Conservation (phyloP, 768 basidiomycete species). For the Lentinus brumalis region DNA sequence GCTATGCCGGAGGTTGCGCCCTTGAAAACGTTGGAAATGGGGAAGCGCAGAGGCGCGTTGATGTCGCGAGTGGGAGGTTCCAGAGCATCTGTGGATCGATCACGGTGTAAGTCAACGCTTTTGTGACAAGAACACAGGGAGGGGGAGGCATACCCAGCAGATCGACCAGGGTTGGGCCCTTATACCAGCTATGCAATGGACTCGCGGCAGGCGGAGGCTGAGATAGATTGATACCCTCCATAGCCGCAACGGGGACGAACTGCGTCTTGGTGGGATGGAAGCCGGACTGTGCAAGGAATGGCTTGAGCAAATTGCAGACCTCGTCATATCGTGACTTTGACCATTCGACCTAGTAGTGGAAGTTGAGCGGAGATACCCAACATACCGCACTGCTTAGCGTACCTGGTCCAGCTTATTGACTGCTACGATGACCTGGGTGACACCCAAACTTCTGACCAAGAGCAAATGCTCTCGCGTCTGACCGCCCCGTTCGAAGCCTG, state of each 20-base stretch:
- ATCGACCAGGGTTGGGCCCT: constrained; percentile 82
- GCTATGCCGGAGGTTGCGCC: constrained; percentile 78
- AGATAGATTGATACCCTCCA: constrained; percentile 84
- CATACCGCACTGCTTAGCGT: neutral
- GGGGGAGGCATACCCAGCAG: constrained; percentile 64
- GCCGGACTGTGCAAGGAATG: constrained; percentile 87
- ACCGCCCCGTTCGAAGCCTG: constrained; percentile 91
- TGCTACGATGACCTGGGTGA: constrained; percentile 87
- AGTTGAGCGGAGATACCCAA: neutral
- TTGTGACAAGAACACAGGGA: neutral
- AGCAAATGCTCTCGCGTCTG: constrained; percentile 95
- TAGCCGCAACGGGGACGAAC: constrained; percentile 89
- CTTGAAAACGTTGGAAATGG: constrained; percentile 95
- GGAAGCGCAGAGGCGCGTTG: constrained; percentile 75
- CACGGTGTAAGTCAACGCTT: neutral
- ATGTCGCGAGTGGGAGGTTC: constrained; percentile 83
- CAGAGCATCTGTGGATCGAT: constrained; percentile 59
- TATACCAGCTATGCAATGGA: constrained; percentile 73
- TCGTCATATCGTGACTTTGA: constrained; percentile 80
- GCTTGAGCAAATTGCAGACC: constrained; percentile 70
- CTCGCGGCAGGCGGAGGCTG: constrained; percentile 48
- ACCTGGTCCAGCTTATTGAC: constrained; percentile 96
- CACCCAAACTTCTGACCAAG: constrained; percentile 89
- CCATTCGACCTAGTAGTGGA: constrained; percentile 75
- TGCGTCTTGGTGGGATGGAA: constrained; percentile 76